Conservation (phyloP, 2,329 filamentous ascomycete genomes). For the Elsinoe perseae region DNA sequence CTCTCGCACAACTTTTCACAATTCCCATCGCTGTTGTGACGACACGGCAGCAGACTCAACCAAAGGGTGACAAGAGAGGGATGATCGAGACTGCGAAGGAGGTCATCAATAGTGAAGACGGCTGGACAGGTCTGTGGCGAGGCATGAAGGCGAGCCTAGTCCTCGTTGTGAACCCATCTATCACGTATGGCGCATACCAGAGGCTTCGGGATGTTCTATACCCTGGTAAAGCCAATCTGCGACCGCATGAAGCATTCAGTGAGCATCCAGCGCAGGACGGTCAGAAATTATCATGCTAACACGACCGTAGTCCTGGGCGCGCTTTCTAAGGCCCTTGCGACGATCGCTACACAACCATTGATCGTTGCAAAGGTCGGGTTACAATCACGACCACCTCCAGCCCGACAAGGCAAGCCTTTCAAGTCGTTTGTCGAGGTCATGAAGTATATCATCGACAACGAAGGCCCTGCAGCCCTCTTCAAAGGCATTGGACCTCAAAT, state of each 20-base stretch:
- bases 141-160: conserved; percentile 93
- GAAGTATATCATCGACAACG: conserved; percentile 83
- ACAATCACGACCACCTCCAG: conserved; percentile 82
- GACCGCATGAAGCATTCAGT: conserved; percentile 86
- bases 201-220: conserved; percentile 71
- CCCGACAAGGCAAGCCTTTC: conserved; percentile 81
- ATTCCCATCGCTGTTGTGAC: conserved; percentile 95
- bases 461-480: conserved; percentile 77
- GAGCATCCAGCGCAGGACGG: conserved; percentile 38
- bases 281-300: conserved; percentile 11
- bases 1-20: conserved; percentile 88
- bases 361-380: conserved; percentile 97
- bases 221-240: conserved; percentile 65
- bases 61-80: conserved; percentile 74
- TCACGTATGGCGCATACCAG: conserved; percentile 96
- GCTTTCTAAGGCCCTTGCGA: conserved; percentile 85
- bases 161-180: conserved; percentile 89
- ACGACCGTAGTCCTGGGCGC: conserved; percentile 63
- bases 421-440: conserved; percentile 91
- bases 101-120: conserved; percentile 84
- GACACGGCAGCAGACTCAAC: conserved; percentile 89
- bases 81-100: conserved; percentile 81
- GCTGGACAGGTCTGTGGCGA: conserved; percentile 82
- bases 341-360: conserved; percentile 83
- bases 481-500: conserved; percentile 96